phyloP scores from a whole-genome alignment of 352 stramenopile species.

The Globisporangium nagaii region DNA sequence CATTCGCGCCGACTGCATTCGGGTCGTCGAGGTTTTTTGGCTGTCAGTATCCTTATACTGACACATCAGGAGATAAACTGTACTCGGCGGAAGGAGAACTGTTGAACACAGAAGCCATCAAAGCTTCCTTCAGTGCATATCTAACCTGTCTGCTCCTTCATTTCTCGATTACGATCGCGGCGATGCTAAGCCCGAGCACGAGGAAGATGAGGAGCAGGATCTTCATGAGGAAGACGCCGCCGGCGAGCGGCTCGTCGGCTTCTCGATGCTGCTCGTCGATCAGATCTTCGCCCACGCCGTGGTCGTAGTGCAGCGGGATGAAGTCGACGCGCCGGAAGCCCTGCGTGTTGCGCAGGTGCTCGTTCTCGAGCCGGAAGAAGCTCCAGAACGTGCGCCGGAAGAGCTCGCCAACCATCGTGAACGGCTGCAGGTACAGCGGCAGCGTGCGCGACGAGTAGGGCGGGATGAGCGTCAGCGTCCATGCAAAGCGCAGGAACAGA shows the following conservation, averaged over 20 bases:
- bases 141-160: conserved; percentile 2
- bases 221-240: conserved; percentile 32
- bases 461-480: conserved; percentile 77
- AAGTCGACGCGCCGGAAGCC: conserved; percentile 80
- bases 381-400: conserved; percentile 85
- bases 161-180: conserved; percentile 30
- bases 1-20: too few relatives aligned
- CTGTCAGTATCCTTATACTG: too few relatives aligned
- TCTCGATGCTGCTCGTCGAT: conserved; percentile 15
- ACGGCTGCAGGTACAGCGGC: conserved; percentile 75
- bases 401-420: conserved; percentile 82
- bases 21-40: too few relatives aligned
- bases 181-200: conserved; percentile 29
- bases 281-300: conserved; percentile 4
- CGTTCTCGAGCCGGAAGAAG: conserved; percentile 84
- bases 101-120: too few relatives aligned
- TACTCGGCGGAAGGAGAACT: too few relatives aligned
- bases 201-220: conserved; percentile 30
- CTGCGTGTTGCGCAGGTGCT: conserved; percentile 81
- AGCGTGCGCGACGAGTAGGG: conserved; percentile 48
- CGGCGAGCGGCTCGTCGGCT: conserved; percentile 19
- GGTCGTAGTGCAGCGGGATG: conserved; percentile 78
- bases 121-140: too few relatives aligned
- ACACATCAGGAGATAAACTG: too few relatives aligned
- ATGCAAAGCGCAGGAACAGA: conserved; percentile 77